Conservation (phyloP, 371 early-diverging fungal genomes). For the Actinomortierella wolfii region DNA sequence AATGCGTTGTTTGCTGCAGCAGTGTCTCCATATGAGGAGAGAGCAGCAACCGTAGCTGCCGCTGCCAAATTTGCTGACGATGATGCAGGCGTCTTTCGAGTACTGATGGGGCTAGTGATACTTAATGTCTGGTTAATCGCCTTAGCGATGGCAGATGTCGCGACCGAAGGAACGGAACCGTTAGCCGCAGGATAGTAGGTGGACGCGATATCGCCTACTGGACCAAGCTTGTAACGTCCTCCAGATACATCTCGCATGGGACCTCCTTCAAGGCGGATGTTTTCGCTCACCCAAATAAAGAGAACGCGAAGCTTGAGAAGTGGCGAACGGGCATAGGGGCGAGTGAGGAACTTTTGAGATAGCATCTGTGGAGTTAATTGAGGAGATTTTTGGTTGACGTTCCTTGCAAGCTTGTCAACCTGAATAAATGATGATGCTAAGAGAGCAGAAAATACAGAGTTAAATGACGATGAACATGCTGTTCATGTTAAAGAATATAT, state of each 20-base stretch:
- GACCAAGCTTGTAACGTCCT: slow-evolving; percentile 37
- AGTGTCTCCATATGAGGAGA: too few species aligned
- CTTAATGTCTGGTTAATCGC: too few species aligned
- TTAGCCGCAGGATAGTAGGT: slow-evolving; percentile 4
- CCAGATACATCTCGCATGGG: slow-evolving; percentile 39
- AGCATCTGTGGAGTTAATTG: slow-evolving; percentile 56
- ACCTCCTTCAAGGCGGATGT: slow-evolving; percentile 52
- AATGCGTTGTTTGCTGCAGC: too few species aligned
- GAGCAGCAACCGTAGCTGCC: too few species aligned
- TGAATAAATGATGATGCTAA: slow-evolving; percentile 50
- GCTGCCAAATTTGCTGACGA: too few species aligned
- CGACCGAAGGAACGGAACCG: background rate
- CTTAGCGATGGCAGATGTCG: too few species aligned
- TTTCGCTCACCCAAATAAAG: slow-evolving; percentile 63
- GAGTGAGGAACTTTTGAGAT: slow-evolving; percentile 56
- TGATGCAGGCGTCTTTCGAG: too few species aligned
- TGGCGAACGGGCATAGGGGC: slow-evolving; percentile 55
- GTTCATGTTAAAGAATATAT: too few species aligned
- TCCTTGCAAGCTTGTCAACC: slow-evolving; percentile 59
- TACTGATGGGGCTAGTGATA: too few species aligned
- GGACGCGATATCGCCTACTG: slow-evolving; percentile 19
- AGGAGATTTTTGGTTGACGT: slow-evolving; percentile 59
- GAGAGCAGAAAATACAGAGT: background rate
- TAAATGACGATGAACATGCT: background rate
- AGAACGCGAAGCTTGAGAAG: slow-evolving; percentile 53